A percentile compares a stretch with the other conserved stretches of the same genome.
Evolutionary conservation across 768 basidiomycete genomes (phyloP).

Genomic region (Hericium alpestre): DNA sequence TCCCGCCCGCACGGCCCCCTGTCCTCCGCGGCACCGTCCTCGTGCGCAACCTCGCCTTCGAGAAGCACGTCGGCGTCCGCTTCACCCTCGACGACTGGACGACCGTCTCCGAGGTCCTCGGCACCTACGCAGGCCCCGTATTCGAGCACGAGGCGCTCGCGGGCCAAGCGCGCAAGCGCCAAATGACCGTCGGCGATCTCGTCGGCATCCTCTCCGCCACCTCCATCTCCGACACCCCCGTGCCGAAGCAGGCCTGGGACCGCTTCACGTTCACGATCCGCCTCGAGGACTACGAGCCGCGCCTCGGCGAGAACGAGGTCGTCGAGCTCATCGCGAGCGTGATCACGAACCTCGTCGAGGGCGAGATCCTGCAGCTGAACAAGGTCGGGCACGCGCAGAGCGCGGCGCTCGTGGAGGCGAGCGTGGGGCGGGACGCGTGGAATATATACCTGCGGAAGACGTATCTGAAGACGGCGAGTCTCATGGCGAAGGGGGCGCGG

Average conservation of each 20-base stretch:
- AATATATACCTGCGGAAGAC: constrained; percentile 81
- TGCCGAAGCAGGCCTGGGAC: constrained; percentile 19
- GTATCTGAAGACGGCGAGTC: constrained; percentile 83
- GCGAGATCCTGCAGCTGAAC: constrained; percentile 79
- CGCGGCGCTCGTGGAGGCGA: constrained; percentile 18
- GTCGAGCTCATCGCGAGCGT: constrained; percentile 89
- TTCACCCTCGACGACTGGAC: constrained; percentile 95
- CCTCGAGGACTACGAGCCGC: constrained; percentile 58
- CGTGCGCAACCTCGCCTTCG: constrained; percentile 77
- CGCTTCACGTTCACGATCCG: constrained; percentile 44
- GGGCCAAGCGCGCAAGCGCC: constrained; percentile 1
- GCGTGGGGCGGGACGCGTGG: constrained; percentile 45
- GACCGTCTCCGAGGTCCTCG: constrained; percentile 77
- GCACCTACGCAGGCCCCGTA: constrained; percentile 28
- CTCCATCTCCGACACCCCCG: not conserved
- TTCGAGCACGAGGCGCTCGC: constrained; percentile 23
- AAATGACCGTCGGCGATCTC: constrained; percentile 29
- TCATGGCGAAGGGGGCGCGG: constrained; percentile 82
- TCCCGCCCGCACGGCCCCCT: constrained; percentile 26
- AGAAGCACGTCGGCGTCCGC: constrained; percentile 74
- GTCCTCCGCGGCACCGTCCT: constrained; percentile 65
- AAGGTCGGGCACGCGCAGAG: constrained; percentile 32
- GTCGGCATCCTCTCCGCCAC: constrained; percentile 18
- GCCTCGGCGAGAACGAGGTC: constrained; percentile 75
- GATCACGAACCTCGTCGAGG: constrained; percentile 93